phyloP scores from a whole-genome alignment of 2,329 filamentous ascomycete species.

The Clarireedia monteithiana region DNA sequence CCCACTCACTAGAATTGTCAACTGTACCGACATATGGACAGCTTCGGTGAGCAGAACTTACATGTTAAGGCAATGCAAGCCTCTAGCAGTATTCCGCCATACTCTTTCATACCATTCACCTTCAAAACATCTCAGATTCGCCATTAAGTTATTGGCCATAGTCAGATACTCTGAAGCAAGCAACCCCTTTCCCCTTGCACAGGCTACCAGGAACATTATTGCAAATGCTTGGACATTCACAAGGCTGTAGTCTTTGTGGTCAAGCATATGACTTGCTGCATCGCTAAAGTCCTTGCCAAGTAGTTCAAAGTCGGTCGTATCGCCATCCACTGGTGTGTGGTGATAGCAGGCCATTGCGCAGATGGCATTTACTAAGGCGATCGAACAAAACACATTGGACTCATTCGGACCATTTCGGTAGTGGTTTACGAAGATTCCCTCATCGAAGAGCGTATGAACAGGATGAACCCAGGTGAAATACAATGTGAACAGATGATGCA shows the following conservation, averaged over 20 bases:
- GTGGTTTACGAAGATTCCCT: conserved; percentile 25
- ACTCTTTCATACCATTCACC: conserved; percentile 18
- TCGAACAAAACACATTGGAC: conserved; percentile 22
- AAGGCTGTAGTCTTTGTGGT: conserved; percentile 19
- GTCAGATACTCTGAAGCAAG: conserved; percentile 26
- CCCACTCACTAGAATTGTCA: conserved; percentile 29
- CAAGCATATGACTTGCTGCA: conserved; percentile 18
- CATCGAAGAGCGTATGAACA: conserved; percentile 29
- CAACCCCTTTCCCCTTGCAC: conserved; percentile 20
- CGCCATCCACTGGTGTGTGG: conserved; percentile 17
- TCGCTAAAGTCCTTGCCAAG: conserved; percentile 24
- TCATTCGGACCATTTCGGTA: conserved; percentile 16
- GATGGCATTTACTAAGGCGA: conserved; percentile 27
- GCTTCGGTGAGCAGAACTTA: conserved; percentile 18
- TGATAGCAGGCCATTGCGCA: conserved; percentile 30
- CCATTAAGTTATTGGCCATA: conserved; percentile 21
- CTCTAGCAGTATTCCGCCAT: conserved; percentile 26
- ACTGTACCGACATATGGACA: not conserved
- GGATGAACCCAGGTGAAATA: conserved; percentile 32
- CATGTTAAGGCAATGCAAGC: conserved; percentile 29
- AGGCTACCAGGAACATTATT: conserved; percentile 28
- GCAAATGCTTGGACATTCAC: conserved; percentile 27
- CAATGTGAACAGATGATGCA: conserved; percentile 28
- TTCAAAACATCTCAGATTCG: conserved; percentile 10
- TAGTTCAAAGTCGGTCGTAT: conserved; percentile 20